Evolutionary conservation across 371 early-diverging fungal species (phyloP).

Genomic region (Mucor plumbeus): DNA sequence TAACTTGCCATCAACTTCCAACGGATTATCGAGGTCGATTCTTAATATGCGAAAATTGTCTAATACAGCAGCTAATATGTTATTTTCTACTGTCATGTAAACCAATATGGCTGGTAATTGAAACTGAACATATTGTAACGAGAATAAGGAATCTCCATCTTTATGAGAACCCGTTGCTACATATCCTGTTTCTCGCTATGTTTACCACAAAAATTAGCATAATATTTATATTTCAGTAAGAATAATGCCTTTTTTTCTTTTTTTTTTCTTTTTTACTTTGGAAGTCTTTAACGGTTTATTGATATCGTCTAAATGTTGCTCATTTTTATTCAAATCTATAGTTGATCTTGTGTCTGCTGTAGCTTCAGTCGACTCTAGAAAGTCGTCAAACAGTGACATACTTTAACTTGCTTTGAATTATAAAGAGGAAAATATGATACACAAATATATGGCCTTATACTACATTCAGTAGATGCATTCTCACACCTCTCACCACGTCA

Average conservation of each 20-base stretch:
- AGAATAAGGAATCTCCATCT: slow-evolving; percentile 67
- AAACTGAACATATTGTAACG: slow-evolving; percentile 83
- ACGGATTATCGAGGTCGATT: slow-evolving; percentile 69
- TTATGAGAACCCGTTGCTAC: slow-evolving; percentile 55
- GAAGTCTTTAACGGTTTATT: neutral
- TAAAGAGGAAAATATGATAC: neutral
- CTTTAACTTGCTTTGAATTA: neutral
- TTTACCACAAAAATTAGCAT: slow-evolving; percentile 8
- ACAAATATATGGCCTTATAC: too few species aligned
- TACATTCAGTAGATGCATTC: neutral
- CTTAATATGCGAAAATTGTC: slow-evolving; percentile 69
- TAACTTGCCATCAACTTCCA: slow-evolving; percentile 46
- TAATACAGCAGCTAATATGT: slow-evolving; percentile 76
- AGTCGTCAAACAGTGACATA: slow-evolving; percentile 52
- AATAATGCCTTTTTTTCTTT: neutral
- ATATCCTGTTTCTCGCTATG: slow-evolving; percentile 60
- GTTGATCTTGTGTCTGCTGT: neutral
- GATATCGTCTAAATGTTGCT: slow-evolving; percentile 3
- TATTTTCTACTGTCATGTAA: slow-evolving; percentile 79
- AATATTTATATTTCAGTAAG: neutral
- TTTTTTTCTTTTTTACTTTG: neutral
- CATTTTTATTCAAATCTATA: neutral
- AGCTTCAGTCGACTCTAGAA: slow-evolving; percentile 36
- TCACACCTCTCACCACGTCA: neutral
- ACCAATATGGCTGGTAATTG: slow-evolving; percentile 72